phyloP scores from a whole-genome alignment of 2,329 filamentous ascomycete genomes.

The Stachybotrys chartarum region DNA sequence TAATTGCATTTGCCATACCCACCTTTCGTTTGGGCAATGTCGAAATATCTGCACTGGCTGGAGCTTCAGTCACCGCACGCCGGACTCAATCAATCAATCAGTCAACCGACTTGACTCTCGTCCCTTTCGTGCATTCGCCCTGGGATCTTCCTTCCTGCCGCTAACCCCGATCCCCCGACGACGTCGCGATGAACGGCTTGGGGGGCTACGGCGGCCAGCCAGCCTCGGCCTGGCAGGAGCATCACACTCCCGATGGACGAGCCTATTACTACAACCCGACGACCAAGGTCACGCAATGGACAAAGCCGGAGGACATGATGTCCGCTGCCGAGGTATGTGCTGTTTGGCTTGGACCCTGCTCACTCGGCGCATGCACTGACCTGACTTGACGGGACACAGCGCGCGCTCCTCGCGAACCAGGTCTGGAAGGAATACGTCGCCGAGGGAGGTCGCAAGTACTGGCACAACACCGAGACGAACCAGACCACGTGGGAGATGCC shows the following conservation, averaged over 20 bases:
- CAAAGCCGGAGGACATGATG: slow-evolving; percentile 87
- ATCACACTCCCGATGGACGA: slow-evolving; percentile 72
- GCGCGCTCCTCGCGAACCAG: slow-evolving; percentile 70
- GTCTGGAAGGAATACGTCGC: slow-evolving; percentile 92
- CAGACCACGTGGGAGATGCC: slow-evolving; percentile 95
- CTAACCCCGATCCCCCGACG: too few relatives aligned
- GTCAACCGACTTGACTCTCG: too few relatives aligned
- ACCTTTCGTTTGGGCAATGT: not conserved
- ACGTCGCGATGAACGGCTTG: slow-evolving; percentile 48
- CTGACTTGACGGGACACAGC: slow-evolving; percentile 38
- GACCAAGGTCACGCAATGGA: slow-evolving; percentile 89
- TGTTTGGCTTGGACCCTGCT: not conserved
- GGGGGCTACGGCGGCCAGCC: slow-evolving; percentile 35
- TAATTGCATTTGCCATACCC: not conserved
- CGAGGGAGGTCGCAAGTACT: slow-evolving; percentile 84
- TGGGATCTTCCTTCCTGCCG: too few relatives aligned
- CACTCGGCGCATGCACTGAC: slow-evolving; percentile 7
- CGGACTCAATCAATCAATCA: not conserved
- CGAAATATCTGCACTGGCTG: slow-evolving; percentile 3
- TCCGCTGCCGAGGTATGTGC: slow-evolving; percentile 64
- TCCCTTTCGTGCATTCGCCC: too few relatives aligned
- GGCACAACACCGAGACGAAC: slow-evolving; percentile 88
- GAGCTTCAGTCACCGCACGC: not conserved
- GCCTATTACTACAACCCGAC: slow-evolving; percentile 85
- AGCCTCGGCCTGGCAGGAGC: slow-evolving; percentile 67